Base-by-base conservation (phyloP, 1,284 basidiomycete genomes). In the Xerocomus amazonicus region DNA sequence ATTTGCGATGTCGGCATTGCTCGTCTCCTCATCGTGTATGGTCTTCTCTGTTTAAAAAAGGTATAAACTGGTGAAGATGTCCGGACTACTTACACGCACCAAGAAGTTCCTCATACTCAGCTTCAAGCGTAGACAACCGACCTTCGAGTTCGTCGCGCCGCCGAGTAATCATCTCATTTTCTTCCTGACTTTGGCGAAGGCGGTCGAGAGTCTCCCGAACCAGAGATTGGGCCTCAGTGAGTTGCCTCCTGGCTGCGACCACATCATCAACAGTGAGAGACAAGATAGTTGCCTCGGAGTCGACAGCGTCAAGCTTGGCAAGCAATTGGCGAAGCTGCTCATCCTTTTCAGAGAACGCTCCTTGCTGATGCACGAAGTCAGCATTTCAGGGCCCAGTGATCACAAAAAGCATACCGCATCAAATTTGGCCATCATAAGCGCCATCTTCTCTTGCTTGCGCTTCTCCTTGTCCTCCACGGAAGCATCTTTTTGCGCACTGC, bases 351-450 rank as follows among this genome's bases (percentile, higher is more conserved):
- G 91, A 93, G 68, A 95, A 87, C 2, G 87, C 83, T 28, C 88
- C 90, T 74, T 92, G 86, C 82, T 88, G 60, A 23, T 46, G 43
- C 14, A 6, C 4, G 46, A 29, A 48, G 32, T 69, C 31, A 61
- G 47, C 27, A 5, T 7, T 28, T n/a, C 16, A 47, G 12, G 10
- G 36, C 29, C 14, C 13, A 1, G 40, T 37, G 14, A 19, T 40
- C 47, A 45, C 33, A 48, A 44, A 35, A 59, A 45, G 66, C 85
- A 65, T 61, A 94, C 93, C 59, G 89, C 83, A 73, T 95, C 95
- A 63, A 99, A 97, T 71, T 97, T 96, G 54, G 95, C 92, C 95
- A 99, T 97, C 93, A 99, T 97, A 59, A 96, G 78, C n/a, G 92
- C 94, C 89, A 99, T 93, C 80, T 97, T 97, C 74, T 98, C 96